phyloP scores from a whole-genome alignment of 768 basidiomycete species.

The Trametes cingulata region DNA sequence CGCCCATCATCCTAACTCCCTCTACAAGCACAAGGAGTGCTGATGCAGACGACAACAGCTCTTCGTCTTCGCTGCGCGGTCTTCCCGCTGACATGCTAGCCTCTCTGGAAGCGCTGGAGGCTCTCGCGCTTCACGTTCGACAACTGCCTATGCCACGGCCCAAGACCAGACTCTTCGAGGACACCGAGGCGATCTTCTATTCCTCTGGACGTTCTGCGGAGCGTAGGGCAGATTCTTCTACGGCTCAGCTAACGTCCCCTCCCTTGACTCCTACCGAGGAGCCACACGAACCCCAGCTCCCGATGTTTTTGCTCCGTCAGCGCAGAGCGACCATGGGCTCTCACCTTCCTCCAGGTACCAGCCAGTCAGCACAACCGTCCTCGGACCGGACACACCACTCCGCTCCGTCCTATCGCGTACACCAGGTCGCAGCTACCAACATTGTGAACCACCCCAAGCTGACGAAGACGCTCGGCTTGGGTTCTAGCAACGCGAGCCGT shows the following conservation, averaged over 20 bases:
- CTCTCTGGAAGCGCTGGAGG: constrained; percentile 12
- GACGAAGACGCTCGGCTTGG: constrained; percentile 11
- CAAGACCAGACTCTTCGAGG: background rate
- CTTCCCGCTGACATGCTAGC: constrained; percentile 1
- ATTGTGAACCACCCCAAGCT: constrained; percentile 15
- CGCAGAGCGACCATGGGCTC: background rate
- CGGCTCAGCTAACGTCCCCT: background rate
- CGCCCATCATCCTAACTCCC: background rate
- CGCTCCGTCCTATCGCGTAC: background rate
- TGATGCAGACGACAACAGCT: background rate
- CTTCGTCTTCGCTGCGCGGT: background rate
- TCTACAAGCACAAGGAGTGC: background rate
- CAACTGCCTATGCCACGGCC: background rate
- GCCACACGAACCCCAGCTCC: background rate
- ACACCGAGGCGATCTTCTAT: background rate
- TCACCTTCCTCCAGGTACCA: background rate
- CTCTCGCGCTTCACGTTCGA: background rate
- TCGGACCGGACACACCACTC: background rate
- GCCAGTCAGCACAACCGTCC: background rate
- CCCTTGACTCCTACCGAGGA: background rate
- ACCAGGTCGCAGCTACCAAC: background rate
- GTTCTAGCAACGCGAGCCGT: background rate
- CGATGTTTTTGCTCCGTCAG: background rate
- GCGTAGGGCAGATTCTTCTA: background rate
- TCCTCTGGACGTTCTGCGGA: background rate